Conservation (phyloP, 169 alveolate genomes). For the Plasmodium coatneyi region DNA sequence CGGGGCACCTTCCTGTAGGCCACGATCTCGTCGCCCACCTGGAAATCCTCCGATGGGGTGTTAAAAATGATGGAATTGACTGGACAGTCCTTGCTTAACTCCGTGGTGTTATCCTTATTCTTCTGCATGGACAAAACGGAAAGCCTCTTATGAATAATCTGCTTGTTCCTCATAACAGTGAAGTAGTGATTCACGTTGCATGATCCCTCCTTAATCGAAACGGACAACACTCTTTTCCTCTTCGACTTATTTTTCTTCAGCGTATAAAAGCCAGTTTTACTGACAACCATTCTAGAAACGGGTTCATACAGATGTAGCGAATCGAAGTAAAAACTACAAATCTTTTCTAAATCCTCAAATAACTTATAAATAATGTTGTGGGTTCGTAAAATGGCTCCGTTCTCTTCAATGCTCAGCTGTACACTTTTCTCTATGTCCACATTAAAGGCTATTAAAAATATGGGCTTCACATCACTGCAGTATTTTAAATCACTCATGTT, state of each 20-base stretch:
- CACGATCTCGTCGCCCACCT: slow-evolving; percentile 59
- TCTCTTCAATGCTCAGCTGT: slow-evolving; percentile 41
- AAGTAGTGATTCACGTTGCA: slow-evolving; percentile 49
- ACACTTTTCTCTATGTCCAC: slow-evolving; percentile 81
- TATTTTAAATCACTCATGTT: slow-evolving; percentile 63
- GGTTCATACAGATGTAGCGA: slow-evolving; percentile 75
- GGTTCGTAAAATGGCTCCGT: slow-evolving; percentile 78
- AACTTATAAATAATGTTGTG: slow-evolving; percentile 91
- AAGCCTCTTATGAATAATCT: slow-evolving; percentile 68
- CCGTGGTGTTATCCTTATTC: slow-evolving; percentile 76
- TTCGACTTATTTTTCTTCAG: slow-evolving; percentile 78
- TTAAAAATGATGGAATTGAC: slow-evolving; percentile 60
- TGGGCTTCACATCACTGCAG: slow-evolving; percentile 55
- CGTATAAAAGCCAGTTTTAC: slow-evolving; percentile 77
- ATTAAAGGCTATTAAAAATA: slow-evolving; percentile 79
- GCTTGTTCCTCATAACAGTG: slow-evolving; percentile 72
- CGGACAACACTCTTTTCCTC: slow-evolving; percentile 80
- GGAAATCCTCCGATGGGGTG: slow-evolving; percentile 29
- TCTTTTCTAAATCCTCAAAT: slow-evolving; percentile 86
- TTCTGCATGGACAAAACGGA: slow-evolving; percentile 82
- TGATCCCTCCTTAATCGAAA: slow-evolving; percentile 79
- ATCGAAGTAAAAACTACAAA: slow-evolving; percentile 78
- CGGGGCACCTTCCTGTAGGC: slow-evolving; percentile 47
- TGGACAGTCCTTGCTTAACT: slow-evolving; percentile 67
- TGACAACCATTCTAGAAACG: slow-evolving; percentile 81